Conservation (phyloP, 2,329 filamentous ascomycete genomes). For the Diaporthe capsici region DNA sequence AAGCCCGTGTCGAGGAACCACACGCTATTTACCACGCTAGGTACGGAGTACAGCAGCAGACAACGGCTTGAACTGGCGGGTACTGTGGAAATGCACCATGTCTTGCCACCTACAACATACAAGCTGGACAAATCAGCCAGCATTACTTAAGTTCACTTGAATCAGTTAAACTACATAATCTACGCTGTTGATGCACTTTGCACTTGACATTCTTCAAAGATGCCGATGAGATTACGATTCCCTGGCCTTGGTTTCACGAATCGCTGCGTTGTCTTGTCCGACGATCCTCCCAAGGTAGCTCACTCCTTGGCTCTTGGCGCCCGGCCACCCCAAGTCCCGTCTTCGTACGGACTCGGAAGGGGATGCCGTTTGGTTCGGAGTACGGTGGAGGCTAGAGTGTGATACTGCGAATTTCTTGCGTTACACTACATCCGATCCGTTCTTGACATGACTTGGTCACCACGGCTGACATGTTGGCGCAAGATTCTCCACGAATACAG, state of each 20-base stretch:
- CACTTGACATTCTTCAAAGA: background rate
- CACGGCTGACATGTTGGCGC: background rate
- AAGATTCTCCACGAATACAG: background rate
- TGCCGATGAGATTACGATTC: constrained; percentile 1
- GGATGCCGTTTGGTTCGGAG: constrained; percentile 9
- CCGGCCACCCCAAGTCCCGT: constrained; percentile 7
- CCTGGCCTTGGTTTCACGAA: constrained; percentile 21
- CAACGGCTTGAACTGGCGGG: background rate
- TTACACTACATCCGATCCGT: background rate
- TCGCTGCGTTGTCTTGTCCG: constrained; percentile 30
- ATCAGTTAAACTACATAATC: background rate
- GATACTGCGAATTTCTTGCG: background rate
- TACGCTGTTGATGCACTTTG: background rate
- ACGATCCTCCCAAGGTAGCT: constrained; percentile 22
- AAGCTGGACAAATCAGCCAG: background rate
- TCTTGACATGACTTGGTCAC: background rate
- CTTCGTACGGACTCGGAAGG: background rate
- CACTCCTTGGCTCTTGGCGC: constrained; percentile 29
- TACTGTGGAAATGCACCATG: background rate
- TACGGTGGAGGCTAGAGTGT: background rate
- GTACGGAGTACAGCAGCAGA: background rate
- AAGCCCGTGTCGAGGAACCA: constrained; percentile 1
- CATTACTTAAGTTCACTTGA: background rate
- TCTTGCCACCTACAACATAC: background rate
- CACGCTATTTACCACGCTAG: background rate